A percentile compares a stretch with the other conserved stretches of the same genome.
Conservation (phyloP, 2,329 filamentous ascomycete species). For the Fusarium sarcochroum region DNA sequence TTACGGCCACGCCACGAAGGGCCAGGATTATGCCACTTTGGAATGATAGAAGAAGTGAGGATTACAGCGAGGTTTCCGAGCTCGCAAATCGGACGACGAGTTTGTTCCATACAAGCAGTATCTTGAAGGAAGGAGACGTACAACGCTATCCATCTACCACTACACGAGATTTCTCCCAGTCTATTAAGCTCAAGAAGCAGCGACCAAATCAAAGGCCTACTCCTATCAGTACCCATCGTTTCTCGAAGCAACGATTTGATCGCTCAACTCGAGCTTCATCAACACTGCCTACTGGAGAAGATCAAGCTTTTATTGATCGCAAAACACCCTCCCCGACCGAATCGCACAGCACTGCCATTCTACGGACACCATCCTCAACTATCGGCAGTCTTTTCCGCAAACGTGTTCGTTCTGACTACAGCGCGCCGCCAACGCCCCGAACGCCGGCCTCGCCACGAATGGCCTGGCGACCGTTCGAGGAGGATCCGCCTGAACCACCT, state of each 20-base stretch:
- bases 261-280: constrained; percentile 15
- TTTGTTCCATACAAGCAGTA: not conserved
- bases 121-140: not conserved
- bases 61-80: not conserved
- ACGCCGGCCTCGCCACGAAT: constrained; percentile 39
- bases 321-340: constrained; percentile 28
- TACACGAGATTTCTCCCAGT: constrained; percentile 26
- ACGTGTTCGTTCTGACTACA: constrained; percentile 40
- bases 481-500: constrained; percentile 36
- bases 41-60: not conserved
- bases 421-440: constrained; percentile 30
- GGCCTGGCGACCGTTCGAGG: constrained; percentile 49
- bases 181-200: constrained; percentile 16
- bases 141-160: constrained; percentile 10
- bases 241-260: constrained; percentile 30
- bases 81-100: not conserved
- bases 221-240: constrained; percentile 13
- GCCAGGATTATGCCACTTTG: constrained; percentile 10
- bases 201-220: constrained; percentile 3
- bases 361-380: constrained; percentile 43
- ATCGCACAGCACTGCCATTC: constrained; percentile 4
- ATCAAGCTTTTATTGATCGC: not conserved
- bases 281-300: not conserved
- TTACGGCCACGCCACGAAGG: constrained; percentile 25
- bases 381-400: constrained; percentile 49